Percentiles rank a stretch among this genome's conserved stretches.
These are phyloP conservation scores for Aleurites moluccanus DNA, from an alignment of 441 rosid genomes.

Conservation along the genomic window DNA sequence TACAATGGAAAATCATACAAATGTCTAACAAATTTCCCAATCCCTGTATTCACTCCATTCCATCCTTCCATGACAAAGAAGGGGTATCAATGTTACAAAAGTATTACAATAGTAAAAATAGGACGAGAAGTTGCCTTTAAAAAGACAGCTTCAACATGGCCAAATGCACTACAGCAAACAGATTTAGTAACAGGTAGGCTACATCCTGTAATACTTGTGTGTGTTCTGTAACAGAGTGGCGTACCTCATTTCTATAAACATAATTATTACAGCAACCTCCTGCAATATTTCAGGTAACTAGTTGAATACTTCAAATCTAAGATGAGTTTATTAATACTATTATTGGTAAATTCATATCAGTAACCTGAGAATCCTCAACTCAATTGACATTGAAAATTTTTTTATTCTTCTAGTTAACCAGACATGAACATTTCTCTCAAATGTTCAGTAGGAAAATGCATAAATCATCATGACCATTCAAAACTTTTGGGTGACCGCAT, in stretches of 20 bases:
- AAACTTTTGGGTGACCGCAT: too few relatives aligned
- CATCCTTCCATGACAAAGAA: not conserved
- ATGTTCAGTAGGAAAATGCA: too few relatives aligned
- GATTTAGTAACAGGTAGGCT: conserved; percentile 77
- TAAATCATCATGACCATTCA: too few relatives aligned
- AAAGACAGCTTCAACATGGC: conserved; percentile 79
- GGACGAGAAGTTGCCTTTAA: conserved; percentile 51
- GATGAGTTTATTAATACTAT: not conserved
- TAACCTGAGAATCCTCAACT: too few relatives aligned
- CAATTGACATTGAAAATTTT: too few relatives aligned
- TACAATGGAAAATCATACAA: too few relatives aligned
- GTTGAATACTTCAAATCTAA: not conserved
- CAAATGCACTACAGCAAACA: conserved; percentile 64
- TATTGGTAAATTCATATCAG: too few relatives aligned
- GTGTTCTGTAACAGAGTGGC: conserved; percentile 64
- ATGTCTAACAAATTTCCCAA: too few relatives aligned
- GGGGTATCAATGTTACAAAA: not conserved
- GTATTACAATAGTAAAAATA: not conserved
- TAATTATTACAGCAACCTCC: conserved; percentile 72
- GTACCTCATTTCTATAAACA: conserved; percentile 74
- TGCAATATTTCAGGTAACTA: conserved; percentile 27
- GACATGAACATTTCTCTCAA: too few relatives aligned
- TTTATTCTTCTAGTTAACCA: too few relatives aligned
- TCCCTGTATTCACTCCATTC: too few relatives aligned
- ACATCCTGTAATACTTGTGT: conserved; percentile 77